Base-by-base conservation (phyloP, 2,329 filamentous ascomycete species). In the Fusarium chaquense region DNA sequence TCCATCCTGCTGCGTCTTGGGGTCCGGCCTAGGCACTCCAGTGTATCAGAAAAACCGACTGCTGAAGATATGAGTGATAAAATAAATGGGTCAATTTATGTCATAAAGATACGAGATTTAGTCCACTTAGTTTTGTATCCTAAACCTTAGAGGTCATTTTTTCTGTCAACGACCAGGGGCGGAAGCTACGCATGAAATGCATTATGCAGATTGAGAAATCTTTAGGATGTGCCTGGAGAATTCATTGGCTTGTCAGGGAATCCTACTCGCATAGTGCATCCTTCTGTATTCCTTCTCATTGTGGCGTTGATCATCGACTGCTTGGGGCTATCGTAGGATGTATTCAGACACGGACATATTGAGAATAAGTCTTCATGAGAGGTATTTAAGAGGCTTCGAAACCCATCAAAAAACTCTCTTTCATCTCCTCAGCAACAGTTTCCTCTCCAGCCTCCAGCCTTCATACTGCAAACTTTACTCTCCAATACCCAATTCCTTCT, bases 341-440 rank as follows among this genome's bases (percentile, higher is more conserved):
- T 9, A 26, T 6, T 5, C 11, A 4, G 9, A 12, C 3, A 9
- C 2, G 15, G 26, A 2, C 9, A 1, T 11, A 1, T 28, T 6
- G 6, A 28, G 9, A 5, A 2, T 1, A 9, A 10, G 6, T 0
- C 3, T 20, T 15, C 38, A 3, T 12, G 3, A n/a, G 4, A 15
- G 1, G 4, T 63, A 62, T 62, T 56, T 63, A 63, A 62, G 15
- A 43, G 6, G 7, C 41, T n/a, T 3, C 4, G 3, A 5, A 16
- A 22, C 5, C 41, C n/a, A 3, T 36, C 28, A 1, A 28, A 5
- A n/a, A 43, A 32, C 41, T 43, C 32, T 44, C 33, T 55, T 18
- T 12, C 28, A 36, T 51, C 24, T 30, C n/a, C 30, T 36, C 47
- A 47, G 4, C 24, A 45, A 49, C 32, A 54, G 4, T 38, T n/a